A percentile compares a stretch with the other conserved stretches of the same genome.
phyloP scores from a whole-genome alignment of 352 stramenopile species.

The Peronospora farinosa region DNA sequence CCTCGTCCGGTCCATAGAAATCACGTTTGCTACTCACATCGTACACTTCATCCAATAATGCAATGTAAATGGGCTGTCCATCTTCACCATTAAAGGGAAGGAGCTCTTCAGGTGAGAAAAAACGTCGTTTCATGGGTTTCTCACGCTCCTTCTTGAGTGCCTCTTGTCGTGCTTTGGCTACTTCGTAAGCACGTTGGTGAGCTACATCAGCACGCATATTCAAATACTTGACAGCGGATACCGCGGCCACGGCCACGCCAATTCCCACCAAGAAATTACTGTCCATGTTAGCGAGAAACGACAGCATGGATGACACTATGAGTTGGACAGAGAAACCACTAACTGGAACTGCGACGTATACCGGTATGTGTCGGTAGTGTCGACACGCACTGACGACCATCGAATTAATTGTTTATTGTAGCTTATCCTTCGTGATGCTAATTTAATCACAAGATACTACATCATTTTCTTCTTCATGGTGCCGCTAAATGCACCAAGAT shows the following conservation, averaged over 20 bases:
- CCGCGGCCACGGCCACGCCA: constrained; percentile 44
- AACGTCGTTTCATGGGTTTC: constrained; percentile 63
- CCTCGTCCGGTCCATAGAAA: constrained; percentile 94
- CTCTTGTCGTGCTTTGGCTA: constrained; percentile 54
- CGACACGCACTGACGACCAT: too few relatives aligned
- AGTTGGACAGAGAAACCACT: too few relatives aligned
- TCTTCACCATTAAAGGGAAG: constrained; percentile 88
- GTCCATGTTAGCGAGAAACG: constrained; percentile 40
- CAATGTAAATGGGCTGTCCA: constrained; percentile 92
- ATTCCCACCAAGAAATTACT: constrained; percentile 53
- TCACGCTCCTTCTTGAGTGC: constrained; percentile 58
- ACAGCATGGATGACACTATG: constrained; percentile 24
- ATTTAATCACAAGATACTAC: too few relatives aligned
- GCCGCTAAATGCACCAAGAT: constrained; percentile 76
- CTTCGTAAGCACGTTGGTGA: constrained; percentile 57
- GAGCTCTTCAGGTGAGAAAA: constrained; percentile 91
- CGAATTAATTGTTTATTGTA: too few relatives aligned
- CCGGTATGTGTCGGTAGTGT: neutral
- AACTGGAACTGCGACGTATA: neutral
- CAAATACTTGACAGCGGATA: constrained; percentile 53
- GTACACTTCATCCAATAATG: constrained; percentile 93
- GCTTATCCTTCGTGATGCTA: too few relatives aligned
- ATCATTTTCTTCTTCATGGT: constrained; percentile 14
- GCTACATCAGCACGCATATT: constrained; percentile 57
- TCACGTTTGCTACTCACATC: constrained; percentile 92